Percentiles rank a stretch among this genome's conserved stretches.
Evolutionary conservation across 257 asterid genomes (phyloP).

Genomic region (Perilla frutescens): DNA sequence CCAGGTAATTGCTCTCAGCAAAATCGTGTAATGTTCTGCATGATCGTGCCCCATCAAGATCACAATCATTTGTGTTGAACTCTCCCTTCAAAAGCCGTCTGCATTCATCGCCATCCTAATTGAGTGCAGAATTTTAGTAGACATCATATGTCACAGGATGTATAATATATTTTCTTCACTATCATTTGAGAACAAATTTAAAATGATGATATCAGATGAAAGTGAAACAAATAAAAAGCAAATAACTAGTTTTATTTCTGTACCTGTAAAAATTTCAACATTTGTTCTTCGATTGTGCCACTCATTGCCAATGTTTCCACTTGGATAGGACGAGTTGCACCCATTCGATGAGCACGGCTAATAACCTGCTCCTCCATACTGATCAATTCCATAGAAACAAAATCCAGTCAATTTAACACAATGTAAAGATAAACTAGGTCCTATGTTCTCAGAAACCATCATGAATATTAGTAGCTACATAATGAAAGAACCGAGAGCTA

Average conservation of each 20-base stretch:
- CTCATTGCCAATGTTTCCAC: slow-evolving; percentile 95
- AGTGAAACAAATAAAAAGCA: too few species aligned
- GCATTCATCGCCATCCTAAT: slow-evolving; percentile 79
- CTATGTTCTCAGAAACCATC: slow-evolving; percentile 12
- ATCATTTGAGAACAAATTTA: not conserved
- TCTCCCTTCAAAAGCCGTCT: slow-evolving; percentile 65
- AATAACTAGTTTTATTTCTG: not conserved
- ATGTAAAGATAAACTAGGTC: slow-evolving; percentile 1
- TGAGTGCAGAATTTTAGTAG: slow-evolving; percentile 30
- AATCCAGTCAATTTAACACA: slow-evolving; percentile 35
- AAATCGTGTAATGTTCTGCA: slow-evolving; percentile 86
- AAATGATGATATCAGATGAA: too few species aligned
- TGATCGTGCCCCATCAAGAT: slow-evolving; percentile 59
- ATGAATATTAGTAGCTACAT: not conserved
- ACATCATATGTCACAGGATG: not conserved
- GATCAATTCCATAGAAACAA: slow-evolving; percentile 42
- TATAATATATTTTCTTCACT: not conserved
- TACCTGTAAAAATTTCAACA: slow-evolving; percentile 92
- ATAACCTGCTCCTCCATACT: slow-evolving; percentile 99
- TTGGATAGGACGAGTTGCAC: slow-evolving; percentile 86
- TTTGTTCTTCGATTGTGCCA: slow-evolving; percentile 96
- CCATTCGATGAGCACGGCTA: slow-evolving; percentile 99
- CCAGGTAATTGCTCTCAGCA: slow-evolving; percentile 90
- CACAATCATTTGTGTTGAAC: slow-evolving; percentile 44
- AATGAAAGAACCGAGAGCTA: slow-evolving; percentile 7